Conservation (phyloP, 2,329 filamentous ascomycete genomes). For the Aspergillus uvarum region DNA sequence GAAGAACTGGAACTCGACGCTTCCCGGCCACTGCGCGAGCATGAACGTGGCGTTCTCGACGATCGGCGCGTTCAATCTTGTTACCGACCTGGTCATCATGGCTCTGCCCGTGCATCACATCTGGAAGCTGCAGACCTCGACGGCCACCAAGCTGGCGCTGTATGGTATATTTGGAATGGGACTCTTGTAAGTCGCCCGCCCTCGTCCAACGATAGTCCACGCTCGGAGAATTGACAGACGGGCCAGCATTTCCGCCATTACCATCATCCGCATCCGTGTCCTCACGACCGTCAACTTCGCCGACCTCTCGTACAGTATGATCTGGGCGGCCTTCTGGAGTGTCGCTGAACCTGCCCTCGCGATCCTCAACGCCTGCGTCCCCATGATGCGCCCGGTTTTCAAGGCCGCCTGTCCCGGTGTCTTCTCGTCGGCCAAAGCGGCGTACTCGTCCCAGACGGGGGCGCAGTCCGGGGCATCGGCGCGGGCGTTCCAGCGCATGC, state of each 20-base stretch:
- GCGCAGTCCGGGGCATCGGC: slow-evolving; percentile 2
- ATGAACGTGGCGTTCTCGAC: slow-evolving; percentile 24
- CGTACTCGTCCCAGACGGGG: background rate
- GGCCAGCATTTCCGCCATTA: slow-evolving; percentile 25
- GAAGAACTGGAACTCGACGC: slow-evolving; percentile 19
- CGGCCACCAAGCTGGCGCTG: slow-evolving; percentile 23
- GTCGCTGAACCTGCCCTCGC: slow-evolving; percentile 27
- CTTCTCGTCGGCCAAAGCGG: slow-evolving; percentile 2
- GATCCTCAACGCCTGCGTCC: slow-evolving; percentile 24
- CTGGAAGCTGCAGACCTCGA: slow-evolving; percentile 26
- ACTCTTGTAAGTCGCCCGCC: slow-evolving; percentile 21
- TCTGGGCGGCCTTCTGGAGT: slow-evolving; percentile 27
- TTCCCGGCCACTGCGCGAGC: slow-evolving; percentile 23
- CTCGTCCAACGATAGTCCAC: too few species aligned
- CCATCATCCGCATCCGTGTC: slow-evolving; percentile 25
- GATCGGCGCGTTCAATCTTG: slow-evolving; percentile 25
- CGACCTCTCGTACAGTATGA: slow-evolving; percentile 26
- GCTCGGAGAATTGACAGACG: background rate
- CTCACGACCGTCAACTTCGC: slow-evolving; percentile 23
- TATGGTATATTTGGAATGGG: slow-evolving; percentile 26
- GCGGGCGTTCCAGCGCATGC: background rate
- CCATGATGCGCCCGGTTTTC: slow-evolving; percentile 25
- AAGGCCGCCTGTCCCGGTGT: slow-evolving; percentile 17
- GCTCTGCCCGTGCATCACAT: slow-evolving; percentile 26
- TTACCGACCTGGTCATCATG: slow-evolving; percentile 27